Evolutionary conservation across 1,139 yeast species (phyloP).

Genomic region (Magnusiomyces paraingens): DNA sequence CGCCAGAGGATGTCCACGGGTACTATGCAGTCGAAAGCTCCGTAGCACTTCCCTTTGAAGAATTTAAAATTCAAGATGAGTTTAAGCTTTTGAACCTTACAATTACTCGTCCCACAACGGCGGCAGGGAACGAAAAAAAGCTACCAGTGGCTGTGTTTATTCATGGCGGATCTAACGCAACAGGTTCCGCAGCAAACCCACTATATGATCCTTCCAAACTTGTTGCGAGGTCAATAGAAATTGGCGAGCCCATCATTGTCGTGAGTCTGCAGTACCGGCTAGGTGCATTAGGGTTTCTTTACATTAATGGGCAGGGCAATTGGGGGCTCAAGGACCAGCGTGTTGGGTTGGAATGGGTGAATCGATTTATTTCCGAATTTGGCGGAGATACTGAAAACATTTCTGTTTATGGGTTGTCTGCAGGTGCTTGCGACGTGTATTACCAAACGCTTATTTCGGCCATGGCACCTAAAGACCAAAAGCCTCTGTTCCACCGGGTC

Average conservation of each 20-base stretch:
- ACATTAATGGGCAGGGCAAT: slow-evolving; percentile 18
- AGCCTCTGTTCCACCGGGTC: slow-evolving; percentile 16
- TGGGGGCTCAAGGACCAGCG: slow-evolving; percentile 18
- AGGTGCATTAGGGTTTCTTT: slow-evolving; percentile 25
- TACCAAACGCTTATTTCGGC: slow-evolving; percentile 17
- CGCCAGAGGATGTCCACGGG: slow-evolving; percentile 12
- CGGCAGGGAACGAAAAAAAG: not conserved
- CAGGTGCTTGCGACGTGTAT: slow-evolving; percentile 28
- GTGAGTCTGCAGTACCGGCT: slow-evolving; percentile 29
- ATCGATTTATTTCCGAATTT: slow-evolving; percentile 25
- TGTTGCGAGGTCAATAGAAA: slow-evolving; percentile 23
- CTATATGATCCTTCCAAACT: slow-evolving; percentile 16
- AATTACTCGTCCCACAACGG: slow-evolving; percentile 19
- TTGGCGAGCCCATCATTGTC: slow-evolving; percentile 27
- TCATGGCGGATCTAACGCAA: slow-evolving; percentile 28
- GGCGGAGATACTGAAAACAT: slow-evolving; percentile 30
- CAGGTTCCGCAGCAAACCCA: slow-evolving; percentile 18
- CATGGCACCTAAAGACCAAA: not conserved
- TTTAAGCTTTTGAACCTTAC: slow-evolving; percentile 22
- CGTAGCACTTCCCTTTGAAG: not conserved
- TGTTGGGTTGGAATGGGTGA: slow-evolving; percentile 29
- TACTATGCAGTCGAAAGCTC: slow-evolving; percentile 12
- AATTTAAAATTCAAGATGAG: slow-evolving; percentile 18
- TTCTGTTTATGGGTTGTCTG: slow-evolving; percentile 29
- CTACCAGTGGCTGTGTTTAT: slow-evolving; percentile 29